phyloP scores from a whole-genome alignment of 1,284 basidiomycete genomes.

The Cutaneotrichosporon sp. region DNA sequence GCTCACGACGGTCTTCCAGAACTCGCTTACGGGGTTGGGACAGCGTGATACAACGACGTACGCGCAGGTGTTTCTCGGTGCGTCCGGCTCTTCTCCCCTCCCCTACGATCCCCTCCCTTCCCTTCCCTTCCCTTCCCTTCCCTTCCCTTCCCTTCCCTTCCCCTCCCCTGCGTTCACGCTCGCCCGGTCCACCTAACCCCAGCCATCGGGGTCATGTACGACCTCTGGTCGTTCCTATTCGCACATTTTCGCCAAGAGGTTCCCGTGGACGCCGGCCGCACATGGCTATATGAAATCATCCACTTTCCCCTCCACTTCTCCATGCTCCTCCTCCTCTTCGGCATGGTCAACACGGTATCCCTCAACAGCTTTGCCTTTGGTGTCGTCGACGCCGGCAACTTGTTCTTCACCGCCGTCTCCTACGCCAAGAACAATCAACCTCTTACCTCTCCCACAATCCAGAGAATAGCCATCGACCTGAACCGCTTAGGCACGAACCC shows the following conservation, averaged over 20 bases:
- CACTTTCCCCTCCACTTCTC: slow-evolving; percentile 22
- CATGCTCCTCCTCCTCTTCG: slow-evolving; percentile 15
- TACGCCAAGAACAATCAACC: background rate
- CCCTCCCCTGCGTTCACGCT: too few relatives aligned
- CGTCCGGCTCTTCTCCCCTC: background rate
- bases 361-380: background rate
- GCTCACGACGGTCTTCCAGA: slow-evolving; percentile 10
- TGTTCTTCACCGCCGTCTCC: background rate
- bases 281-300: slow-evolving; percentile 29
- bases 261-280: slow-evolving; percentile 17
- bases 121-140: too few relatives aligned
- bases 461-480: background rate
- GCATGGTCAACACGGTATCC: slow-evolving; percentile 3
- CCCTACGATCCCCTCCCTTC: too few relatives aligned
- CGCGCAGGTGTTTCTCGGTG: slow-evolving; percentile 31
- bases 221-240: slow-evolving; percentile 38
- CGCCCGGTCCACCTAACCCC: background rate
- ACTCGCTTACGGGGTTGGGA: background rate
- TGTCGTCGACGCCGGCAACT: background rate
- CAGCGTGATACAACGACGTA: slow-evolving; percentile 24
- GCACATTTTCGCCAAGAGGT: slow-evolving; percentile 26
- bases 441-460: background rate
- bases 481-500: background rate
- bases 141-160: too few relatives aligned
- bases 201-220: slow-evolving; percentile 34